A percentile compares a stretch with the other conserved stretches of the same genome.
Evolutionary conservation across 106 monocot species (phyloP).

Genomic region (Dendrobium chrysotoxum): DNA sequence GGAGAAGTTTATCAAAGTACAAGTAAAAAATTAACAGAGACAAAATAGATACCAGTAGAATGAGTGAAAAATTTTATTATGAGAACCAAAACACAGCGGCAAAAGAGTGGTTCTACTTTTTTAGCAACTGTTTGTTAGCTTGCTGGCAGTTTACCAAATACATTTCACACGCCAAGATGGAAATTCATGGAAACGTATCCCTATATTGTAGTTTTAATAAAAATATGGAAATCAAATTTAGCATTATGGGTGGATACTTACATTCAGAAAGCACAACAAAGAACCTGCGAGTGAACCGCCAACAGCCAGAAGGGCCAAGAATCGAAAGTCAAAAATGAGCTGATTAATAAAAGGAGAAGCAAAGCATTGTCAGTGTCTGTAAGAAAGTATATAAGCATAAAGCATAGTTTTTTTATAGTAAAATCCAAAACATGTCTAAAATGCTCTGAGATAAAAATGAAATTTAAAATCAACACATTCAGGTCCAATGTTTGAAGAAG

Average conservation of each 20-base stretch:
- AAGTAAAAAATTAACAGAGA: no score
- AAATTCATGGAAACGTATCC: neutral
- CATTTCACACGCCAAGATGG: neutral
- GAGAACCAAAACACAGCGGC: no score
- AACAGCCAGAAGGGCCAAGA: slow-evolving; percentile 90
- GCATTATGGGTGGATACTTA: slow-evolving; percentile 20
- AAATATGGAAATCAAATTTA: neutral
- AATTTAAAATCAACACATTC: neutral
- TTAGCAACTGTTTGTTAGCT: no score
- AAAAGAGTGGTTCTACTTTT: no score
- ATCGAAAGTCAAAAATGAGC: slow-evolving; percentile 97
- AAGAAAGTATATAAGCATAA: neutral
- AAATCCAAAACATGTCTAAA: neutral
- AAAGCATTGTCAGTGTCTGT: neutral
- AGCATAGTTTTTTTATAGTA: neutral
- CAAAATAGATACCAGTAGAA: no score
- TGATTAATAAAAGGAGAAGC: slow-evolving; percentile 11
- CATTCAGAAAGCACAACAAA: slow-evolving; percentile 87
- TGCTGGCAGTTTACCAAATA: neutral
- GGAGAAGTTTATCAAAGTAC: no score
- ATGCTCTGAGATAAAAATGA: neutral
- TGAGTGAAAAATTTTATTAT: no score
- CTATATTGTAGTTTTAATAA: neutral
- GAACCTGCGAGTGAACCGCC: slow-evolving; percentile 95
- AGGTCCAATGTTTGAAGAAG: neutral